These are phyloP conservation scores for Oryza nivara DNA, from an alignment of 176 grass and related monocot genomes.

Conservation along the genomic window DNA sequence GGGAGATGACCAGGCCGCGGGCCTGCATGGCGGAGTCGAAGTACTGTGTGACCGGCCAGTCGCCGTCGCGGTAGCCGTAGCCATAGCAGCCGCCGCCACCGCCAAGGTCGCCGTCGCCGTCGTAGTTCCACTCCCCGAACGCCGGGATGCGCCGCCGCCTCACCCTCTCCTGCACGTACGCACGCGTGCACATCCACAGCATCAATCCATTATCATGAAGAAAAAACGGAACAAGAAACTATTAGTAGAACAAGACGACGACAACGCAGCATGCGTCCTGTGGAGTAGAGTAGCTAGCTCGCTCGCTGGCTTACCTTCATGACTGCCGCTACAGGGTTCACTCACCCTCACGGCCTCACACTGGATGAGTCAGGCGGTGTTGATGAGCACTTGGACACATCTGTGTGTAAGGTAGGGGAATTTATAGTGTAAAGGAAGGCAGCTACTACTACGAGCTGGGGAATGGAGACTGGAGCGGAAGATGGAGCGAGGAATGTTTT, in stretches of 20 bases:
- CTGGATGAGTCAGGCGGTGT: neutral
- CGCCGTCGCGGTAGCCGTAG: conserved; percentile 30
- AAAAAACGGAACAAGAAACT: neutral
- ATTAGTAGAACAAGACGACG: too few species aligned
- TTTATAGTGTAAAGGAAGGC: neutral
- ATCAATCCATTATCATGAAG: neutral
- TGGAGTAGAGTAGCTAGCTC: neutral
- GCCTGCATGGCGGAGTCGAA: conserved; percentile 44
- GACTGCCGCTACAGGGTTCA: neutral
- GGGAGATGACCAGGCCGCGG: neutral
- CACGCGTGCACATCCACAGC: too few species aligned
- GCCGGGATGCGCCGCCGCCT: conserved; percentile 49
- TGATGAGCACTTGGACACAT: neutral
- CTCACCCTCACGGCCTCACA: neutral
- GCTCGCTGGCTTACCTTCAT: conserved; percentile 20
- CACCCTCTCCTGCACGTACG: neutral
- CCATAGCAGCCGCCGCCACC: neutral
- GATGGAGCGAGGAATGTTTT: neutral
- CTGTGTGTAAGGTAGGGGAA: neutral
- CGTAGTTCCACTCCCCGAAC: conserved; percentile 62
- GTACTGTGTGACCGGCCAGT: conserved; percentile 52
- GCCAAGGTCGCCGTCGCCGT: neutral
- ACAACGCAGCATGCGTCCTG: too few species aligned
- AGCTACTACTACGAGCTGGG: neutral
- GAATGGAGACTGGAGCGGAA: neutral